Conservation (phyloP, 805 yeast species). For the Candida nonsorbophila region DNA sequence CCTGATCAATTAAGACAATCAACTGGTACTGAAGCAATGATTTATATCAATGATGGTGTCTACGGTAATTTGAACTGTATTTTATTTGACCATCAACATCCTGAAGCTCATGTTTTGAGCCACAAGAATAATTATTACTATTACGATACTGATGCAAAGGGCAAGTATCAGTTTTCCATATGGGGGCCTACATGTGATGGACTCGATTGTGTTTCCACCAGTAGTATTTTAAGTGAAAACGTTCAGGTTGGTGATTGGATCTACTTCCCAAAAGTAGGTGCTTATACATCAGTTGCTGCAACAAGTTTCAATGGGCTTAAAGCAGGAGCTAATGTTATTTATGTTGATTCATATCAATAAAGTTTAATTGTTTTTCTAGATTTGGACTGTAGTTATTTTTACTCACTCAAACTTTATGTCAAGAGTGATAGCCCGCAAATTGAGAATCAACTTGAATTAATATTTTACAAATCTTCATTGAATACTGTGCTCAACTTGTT, state of each 20-base stretch:
- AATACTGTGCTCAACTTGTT: no score
- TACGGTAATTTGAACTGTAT: constrained; percentile 95
- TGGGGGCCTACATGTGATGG: constrained; percentile 99
- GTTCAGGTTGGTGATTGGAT: constrained; percentile 89
- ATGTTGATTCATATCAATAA: constrained; percentile 32
- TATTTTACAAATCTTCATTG: no score
- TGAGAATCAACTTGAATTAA: no score
- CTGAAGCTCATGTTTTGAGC: constrained; percentile 61
- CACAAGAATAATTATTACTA: constrained; percentile 44
- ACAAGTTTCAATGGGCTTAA: constrained; percentile 89
- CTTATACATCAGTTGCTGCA: constrained; percentile 90
- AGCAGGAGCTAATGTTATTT: constrained; percentile 53
- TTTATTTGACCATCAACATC: constrained; percentile 84
- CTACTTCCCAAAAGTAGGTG: constrained; percentile 78
- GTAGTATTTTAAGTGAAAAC: constrained; percentile 48
- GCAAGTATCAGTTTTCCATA: constrained; percentile 50
- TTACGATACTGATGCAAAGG: constrained; percentile 12
- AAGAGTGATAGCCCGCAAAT: no score
- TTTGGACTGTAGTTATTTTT: no score
- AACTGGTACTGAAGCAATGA: constrained; percentile 48
- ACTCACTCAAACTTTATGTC: no score
- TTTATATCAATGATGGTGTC: constrained; percentile 90
- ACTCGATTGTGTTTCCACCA: constrained; percentile 69
- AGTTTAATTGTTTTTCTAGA: no score
- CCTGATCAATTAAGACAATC: constrained; percentile 19